These are phyloP conservation scores for Diaporthe batatas DNA, from an alignment of 2,329 filamentous ascomycete species.

Conservation along the genomic window DNA sequence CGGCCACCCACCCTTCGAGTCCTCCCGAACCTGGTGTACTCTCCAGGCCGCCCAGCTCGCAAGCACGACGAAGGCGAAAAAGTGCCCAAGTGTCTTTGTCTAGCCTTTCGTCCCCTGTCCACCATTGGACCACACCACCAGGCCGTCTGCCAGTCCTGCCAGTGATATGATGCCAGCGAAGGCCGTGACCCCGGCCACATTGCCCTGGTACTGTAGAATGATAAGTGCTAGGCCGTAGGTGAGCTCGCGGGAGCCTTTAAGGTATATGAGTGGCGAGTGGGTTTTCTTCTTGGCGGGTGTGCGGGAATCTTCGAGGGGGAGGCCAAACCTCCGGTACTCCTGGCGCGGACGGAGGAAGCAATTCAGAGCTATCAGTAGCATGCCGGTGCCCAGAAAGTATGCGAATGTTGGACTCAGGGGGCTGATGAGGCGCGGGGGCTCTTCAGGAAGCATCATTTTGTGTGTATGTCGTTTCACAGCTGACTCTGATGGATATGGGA, in stretches of 20 bases:
- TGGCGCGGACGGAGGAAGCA: conserved; percentile 35
- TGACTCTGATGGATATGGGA: neutral
- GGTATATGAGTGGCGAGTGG: conserved; percentile 52
- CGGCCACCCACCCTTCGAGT: conserved; percentile 22
- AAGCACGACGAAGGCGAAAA: conserved; percentile 47
- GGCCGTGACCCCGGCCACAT: conserved; percentile 49
- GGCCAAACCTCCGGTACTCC: conserved; percentile 38
- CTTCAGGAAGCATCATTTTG: neutral
- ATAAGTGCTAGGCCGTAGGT: conserved; percentile 50
- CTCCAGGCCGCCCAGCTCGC: conserved; percentile 48
- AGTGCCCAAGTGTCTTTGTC: conserved; percentile 47
- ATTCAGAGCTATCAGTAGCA: conserved; percentile 20
- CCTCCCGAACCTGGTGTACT: conserved; percentile 21
- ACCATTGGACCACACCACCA: conserved; percentile 51
- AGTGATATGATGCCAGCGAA: conserved; percentile 49
- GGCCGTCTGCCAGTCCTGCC: conserved; percentile 51
- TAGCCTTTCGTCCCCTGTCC: conserved; percentile 45
- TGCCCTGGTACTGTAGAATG: conserved; percentile 49
- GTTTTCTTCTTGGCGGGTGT: neutral
- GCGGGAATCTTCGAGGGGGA: conserved; percentile 22
- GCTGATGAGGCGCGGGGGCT: conserved; percentile 8
- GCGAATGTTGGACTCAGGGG: conserved; percentile 14
- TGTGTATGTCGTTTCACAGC: neutral
- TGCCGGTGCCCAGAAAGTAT: conserved; percentile 21
- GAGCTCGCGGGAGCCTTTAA: conserved; percentile 53